These are phyloP conservation scores for Arxiozyma telluris DNA, from an alignment of 1,139 yeast genomes.

Conservation along the genomic window DNA sequence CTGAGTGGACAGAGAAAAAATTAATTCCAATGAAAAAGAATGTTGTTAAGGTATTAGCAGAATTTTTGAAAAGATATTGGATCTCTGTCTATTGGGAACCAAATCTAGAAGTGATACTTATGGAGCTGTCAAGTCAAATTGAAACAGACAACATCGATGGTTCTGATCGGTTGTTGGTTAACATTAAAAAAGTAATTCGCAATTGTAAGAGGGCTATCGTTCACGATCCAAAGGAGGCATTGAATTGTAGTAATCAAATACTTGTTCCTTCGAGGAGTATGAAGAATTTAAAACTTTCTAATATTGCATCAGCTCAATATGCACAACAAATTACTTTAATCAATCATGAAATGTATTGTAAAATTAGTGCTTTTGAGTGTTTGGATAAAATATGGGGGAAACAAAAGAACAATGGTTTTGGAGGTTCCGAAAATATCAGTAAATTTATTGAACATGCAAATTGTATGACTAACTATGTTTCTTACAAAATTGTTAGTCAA, in stretches of 20 bases:
- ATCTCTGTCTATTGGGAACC: conserved; percentile 48
- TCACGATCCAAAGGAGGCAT: neutral
- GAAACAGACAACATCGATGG: conserved; percentile 40
- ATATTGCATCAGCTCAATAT: conserved; percentile 48
- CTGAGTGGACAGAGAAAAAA: conserved; percentile 64
- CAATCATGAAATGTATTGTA: conserved; percentile 60
- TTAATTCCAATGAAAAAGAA: conserved; percentile 51
- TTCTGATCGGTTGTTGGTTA: conserved; percentile 27
- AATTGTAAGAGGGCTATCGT: conserved; percentile 1
- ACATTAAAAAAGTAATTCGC: conserved; percentile 21
- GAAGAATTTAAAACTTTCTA: conserved; percentile 42
- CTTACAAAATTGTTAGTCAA: conserved; percentile 60
- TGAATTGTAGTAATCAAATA: neutral
- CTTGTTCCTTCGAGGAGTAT: neutral
- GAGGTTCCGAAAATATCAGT: conserved; percentile 45
- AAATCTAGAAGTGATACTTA: conserved; percentile 37
- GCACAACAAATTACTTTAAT: conserved; percentile 78
- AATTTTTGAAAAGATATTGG: conserved; percentile 73
- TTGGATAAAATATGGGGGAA: conserved; percentile 70
- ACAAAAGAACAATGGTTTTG: conserved; percentile 50
- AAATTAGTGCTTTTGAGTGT: conserved; percentile 67
- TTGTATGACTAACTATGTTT: conserved; percentile 74
- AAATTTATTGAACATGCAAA: conserved; percentile 71
- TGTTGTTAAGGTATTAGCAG: conserved; percentile 61
- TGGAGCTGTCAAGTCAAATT: conserved; percentile 50